These are phyloP conservation scores for Gaertneriomyces semiglobifer DNA, from an alignment of 192 early-diverging fungal genomes.

Conservation along the genomic window DNA sequence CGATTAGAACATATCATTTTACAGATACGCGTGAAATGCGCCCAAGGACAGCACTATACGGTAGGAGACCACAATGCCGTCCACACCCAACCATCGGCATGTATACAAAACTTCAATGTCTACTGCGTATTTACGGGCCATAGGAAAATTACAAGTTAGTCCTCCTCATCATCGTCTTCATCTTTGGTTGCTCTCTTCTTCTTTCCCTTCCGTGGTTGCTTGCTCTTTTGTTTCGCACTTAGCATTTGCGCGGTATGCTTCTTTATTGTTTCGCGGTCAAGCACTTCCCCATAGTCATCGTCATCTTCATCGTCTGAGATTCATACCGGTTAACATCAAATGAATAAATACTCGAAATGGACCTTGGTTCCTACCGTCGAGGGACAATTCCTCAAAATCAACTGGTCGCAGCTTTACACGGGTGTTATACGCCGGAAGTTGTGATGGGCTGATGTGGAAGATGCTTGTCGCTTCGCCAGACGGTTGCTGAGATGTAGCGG, in stretches of 20 bases:
- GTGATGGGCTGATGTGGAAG: conserved; percentile 49
- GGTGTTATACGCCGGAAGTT: conserved; percentile 53
- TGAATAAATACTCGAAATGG: background rate
- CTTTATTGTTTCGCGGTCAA: conserved; percentile 60
- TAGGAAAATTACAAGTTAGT: background rate
- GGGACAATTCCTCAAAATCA: conserved; percentile 53
- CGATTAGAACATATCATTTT: too few relatives aligned
- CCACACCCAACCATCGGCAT: too few relatives aligned
- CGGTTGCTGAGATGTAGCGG: conserved; percentile 34
- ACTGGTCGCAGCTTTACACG: conserved; percentile 57
- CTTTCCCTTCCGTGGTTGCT: conserved; percentile 57
- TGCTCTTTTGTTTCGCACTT: conserved; percentile 56
- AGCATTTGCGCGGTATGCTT: conserved; percentile 59
- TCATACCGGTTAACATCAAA: background rate
- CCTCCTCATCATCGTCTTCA: conserved; percentile 17
- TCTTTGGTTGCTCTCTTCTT: conserved; percentile 57
- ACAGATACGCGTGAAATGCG: too few relatives aligned
- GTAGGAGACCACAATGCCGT: too few relatives aligned
- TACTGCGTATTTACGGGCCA: too few relatives aligned
- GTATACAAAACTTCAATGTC: too few relatives aligned
- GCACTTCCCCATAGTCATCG: conserved; percentile 54
- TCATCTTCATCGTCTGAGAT: conserved; percentile 51
- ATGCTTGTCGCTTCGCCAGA: conserved; percentile 48
- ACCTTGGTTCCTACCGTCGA: conserved; percentile 40
- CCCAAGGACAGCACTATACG: too few relatives aligned